Conservation (phyloP, 805 yeast genomes). For the Metschnikowia shivogae region DNA sequence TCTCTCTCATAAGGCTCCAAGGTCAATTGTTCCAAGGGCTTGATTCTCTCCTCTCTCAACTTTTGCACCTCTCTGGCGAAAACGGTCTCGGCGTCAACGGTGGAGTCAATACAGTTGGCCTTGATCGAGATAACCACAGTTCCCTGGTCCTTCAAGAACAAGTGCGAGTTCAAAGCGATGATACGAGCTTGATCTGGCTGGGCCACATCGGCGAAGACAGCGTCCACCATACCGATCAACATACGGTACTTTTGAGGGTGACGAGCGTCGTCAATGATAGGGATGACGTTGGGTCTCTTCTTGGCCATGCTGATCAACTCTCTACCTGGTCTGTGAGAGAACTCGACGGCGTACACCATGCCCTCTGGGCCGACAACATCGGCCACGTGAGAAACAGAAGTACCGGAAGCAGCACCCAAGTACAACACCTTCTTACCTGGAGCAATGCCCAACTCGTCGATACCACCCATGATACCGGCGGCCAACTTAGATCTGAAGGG, state of each 20-base stretch:
- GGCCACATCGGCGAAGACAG: constrained; percentile 98
- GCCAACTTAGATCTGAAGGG: constrained; percentile 99
- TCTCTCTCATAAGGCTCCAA: constrained; percentile 99
- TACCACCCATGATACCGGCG: constrained; percentile 99
- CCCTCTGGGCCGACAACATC: constrained; percentile 99
- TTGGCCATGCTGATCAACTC: constrained; percentile 99
- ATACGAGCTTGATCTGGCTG: constrained; percentile 99
- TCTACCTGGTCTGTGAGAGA: constrained; percentile 99
- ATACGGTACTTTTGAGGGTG: constrained; percentile 99
- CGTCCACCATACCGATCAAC: constrained; percentile 98
- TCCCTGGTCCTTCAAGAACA: constrained; percentile 97
- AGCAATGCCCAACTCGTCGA: constrained; percentile 93
- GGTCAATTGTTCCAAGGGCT: constrained; percentile 97
- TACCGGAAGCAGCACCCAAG: constrained; percentile 99
- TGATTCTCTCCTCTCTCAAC: constrained; percentile 96
- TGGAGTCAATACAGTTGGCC: constrained; percentile 99
- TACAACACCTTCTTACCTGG: constrained; percentile 98
- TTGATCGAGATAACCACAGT: constrained; percentile 98
- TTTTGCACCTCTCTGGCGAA: constrained; percentile 99
- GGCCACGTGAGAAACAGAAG: constrained; percentile 96
- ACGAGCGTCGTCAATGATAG: constrained; percentile 99
- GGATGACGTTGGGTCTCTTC: constrained; percentile 99
- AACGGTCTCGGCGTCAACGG: constrained; percentile 98
- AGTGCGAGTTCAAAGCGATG: constrained; percentile 95
- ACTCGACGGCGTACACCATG: constrained; percentile 97